These are phyloP conservation scores for Venturia oleaginea DNA, from an alignment of 2,329 filamentous ascomycete species.

Conservation along the genomic window DNA sequence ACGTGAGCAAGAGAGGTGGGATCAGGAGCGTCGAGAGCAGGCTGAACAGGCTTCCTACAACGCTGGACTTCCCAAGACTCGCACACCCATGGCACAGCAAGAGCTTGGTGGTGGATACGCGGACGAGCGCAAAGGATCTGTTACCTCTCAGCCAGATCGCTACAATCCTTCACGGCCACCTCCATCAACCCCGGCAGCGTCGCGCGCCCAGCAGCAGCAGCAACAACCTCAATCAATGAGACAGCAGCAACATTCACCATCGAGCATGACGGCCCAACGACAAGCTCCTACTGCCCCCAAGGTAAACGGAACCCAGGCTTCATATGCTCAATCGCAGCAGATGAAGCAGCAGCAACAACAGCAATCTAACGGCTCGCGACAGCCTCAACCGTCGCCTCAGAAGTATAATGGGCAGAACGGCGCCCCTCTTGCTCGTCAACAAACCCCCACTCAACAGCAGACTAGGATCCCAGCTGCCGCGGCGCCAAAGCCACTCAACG, in stretches of 20 bases:
- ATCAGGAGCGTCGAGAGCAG: slow-evolving; percentile 40
- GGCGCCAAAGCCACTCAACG: slow-evolving; percentile 47
- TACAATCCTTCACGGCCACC: slow-evolving; percentile 83
- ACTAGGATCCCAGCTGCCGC: slow-evolving; percentile 29
- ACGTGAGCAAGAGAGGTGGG: slow-evolving; percentile 25
- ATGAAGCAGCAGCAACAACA: slow-evolving; percentile 8
- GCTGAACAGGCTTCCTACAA: slow-evolving; percentile 84
- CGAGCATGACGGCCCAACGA: slow-evolving; percentile 58
- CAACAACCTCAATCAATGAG: slow-evolving; percentile 10
- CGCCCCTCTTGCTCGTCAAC: slow-evolving; percentile 5
- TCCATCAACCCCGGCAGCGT: slow-evolving; percentile 61
- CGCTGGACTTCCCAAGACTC: slow-evolving; percentile 73
- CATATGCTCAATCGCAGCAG: slow-evolving; percentile 7
- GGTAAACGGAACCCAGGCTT: slow-evolving; percentile 24
- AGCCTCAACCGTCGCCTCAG: slow-evolving; percentile 7
- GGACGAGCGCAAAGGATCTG: slow-evolving; percentile 36
- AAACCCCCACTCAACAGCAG: slow-evolving; percentile 8
- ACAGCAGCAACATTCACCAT: slow-evolving; percentile 10
- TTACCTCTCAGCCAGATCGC: slow-evolving; percentile 44
- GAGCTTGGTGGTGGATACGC: slow-evolving; percentile 65
- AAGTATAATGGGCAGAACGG: slow-evolving; percentile 8
- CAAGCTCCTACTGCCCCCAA: slow-evolving; percentile 68
- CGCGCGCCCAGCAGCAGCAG: slow-evolving; percentile 22
- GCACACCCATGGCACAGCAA: slow-evolving; percentile 74
- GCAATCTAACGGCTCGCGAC: slow-evolving; percentile 14